Base-by-base conservation (phyloP, 1,284 basidiomycete species). In the Microbotryum saponariae region DNA sequence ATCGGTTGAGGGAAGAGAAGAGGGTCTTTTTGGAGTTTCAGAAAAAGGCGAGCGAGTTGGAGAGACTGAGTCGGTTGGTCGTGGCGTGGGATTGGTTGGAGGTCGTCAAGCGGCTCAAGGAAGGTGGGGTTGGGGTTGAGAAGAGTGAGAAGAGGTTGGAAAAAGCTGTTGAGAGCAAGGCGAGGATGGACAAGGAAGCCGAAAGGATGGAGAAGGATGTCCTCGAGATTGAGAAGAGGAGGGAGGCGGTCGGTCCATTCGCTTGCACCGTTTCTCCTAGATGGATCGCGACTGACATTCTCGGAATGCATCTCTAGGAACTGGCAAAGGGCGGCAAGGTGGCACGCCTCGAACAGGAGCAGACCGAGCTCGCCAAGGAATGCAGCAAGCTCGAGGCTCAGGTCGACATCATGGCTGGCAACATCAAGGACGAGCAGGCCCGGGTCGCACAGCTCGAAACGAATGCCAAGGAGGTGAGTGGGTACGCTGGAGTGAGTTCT, bases 1-100 rank as follows among this genome's bases (percentile, higher is more conserved):
- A 97, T 73, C 91, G 87, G 70, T 84, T 97, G 1, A 83, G 94
- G 7, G 81, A 82, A 31, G 92, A 99, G 77, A 97, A 97, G 76
- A 83, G 89, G 44, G 83, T 87, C 12, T 97, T 86, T 74, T 81
- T 98, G 46, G 86, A 88, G 66, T 98, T 87, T 75, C 93, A 97
- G 75, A 97, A 97, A 76, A 83, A 88, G 0, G 84, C 84, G 52
- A 82, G 86, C 1, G 92, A 97, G 74, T 82, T 98, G 45, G 94
- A 98, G 76, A 84, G 86, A n/a, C 82, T 94, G 20, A 87, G 83
- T 0, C 84, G 91, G 12, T 81, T 90, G 20, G 79, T 97, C 64
- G 84, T 87, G 27, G 96, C 96, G 0, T 90, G 85, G 79, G 91
- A 97, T 69, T 98, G 92, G 90, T 81, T 81, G 80, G 84, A 23